Evolutionary conservation across 106 monocot genomes (phyloP), one percentile per base, ranked within the genome.

Genomic region (Acanthochlamys bracteata): DNA sequence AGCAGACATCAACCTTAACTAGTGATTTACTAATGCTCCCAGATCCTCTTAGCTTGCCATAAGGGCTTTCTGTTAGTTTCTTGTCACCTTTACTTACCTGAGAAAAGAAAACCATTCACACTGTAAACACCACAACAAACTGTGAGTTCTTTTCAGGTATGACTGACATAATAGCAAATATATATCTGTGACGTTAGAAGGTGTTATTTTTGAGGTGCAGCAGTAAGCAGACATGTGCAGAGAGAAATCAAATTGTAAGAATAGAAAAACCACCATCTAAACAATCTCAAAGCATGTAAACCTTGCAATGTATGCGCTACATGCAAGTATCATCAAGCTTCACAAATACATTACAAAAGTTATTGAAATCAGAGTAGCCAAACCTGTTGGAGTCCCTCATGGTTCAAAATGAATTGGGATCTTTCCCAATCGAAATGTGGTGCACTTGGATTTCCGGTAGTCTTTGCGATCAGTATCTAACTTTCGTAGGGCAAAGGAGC

Each of bases 361-460:
- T 55, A 20, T 10, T 12, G 17, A 49, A 49, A 39, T 71, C 26
- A 45, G 46, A 70, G 57, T 33, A 75, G 57, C 53, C 64, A 63
- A 19, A 96, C 95, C 95, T 96, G 87, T 61, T 88, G 84, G 39
- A 96, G 84, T 42, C 13, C 79, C 55, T 90, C 95, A 65, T 96
- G 90, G 70, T 85, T 96, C 68, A 96, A 73, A 80, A 87, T 57
- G 74, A 96, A 90, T 49, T 85, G 90, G 11, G 82, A 83, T 66
- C 78, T 82, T 71, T 79, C 82, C 90, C 95, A 96, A 69, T 90
- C 90, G 57, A 69, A 73, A 74, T 96, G 95, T 54, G 95, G 90
- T 61, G 95, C 79, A 78, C 87, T 45, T 62, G 82, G 80, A 23
- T 74, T 78, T 41, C 69, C 74, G 46, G 79, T 76, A 90, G 84